A percentile compares a stretch with the other conserved stretches of the same genome.
Evolutionary conservation across 2,329 filamentous ascomycete genomes (phyloP).

Genomic region (Ophiostoma pallidulum): DNA sequence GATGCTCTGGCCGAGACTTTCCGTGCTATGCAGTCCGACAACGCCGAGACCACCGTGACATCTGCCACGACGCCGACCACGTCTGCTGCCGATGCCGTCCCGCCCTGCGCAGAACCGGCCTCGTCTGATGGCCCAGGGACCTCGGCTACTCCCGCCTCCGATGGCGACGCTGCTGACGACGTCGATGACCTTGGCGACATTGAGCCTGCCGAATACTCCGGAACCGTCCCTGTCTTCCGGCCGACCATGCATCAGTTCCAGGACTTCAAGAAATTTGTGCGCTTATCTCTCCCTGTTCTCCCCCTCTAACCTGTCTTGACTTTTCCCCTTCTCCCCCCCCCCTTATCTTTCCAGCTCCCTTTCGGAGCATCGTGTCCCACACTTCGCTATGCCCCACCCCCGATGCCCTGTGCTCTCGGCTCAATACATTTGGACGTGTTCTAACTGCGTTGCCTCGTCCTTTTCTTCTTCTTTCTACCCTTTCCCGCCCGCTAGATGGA

Average conservation of each 20-base stretch:
- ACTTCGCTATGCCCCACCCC: too few relatives aligned
- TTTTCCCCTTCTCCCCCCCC: background rate
- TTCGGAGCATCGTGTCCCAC: too few relatives aligned
- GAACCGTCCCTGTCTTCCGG: constrained; percentile 86
- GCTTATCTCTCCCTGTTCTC: constrained; percentile 21
- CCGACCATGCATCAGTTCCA: constrained; percentile 92
- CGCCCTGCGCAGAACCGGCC: background rate
- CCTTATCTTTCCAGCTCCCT: background rate
- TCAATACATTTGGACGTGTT: constrained; percentile 2
- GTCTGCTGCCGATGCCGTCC: background rate
- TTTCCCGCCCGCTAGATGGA: too few relatives aligned
- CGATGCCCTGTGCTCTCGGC: background rate
- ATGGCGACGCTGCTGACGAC: constrained; percentile 13
- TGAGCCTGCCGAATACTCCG: constrained; percentile 80
- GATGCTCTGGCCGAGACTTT: constrained; percentile 37
- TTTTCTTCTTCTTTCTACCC: background rate
- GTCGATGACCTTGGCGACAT: constrained; percentile 62
- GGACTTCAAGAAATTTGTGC: constrained; percentile 84
- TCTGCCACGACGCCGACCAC: constrained; percentile 11
- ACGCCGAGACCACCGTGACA: constrained; percentile 15
- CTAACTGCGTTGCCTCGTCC: constrained; percentile 20
- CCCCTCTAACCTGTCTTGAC: background rate
- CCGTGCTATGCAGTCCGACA: constrained; percentile 16
- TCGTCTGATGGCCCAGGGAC: constrained; percentile 1
- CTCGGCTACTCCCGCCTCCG: constrained; percentile 7